Percentiles rank a stretch among this genome's conserved stretches.
These are phyloP conservation scores for Gnaphalium uliginosum DNA, from an alignment of 129 eudicot species.

Conservation along the genomic window DNA sequence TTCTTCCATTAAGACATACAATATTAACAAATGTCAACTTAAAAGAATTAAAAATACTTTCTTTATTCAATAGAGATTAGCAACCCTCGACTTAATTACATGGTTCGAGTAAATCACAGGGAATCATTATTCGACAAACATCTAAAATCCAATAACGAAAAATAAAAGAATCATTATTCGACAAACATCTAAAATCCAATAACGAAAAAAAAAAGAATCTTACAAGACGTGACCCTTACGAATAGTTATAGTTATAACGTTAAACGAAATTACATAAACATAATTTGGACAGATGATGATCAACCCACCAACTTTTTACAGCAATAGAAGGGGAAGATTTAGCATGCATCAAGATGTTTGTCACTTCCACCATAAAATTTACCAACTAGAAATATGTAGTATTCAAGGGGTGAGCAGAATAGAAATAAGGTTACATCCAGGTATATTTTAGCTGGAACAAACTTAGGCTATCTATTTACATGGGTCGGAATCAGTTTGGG, in stretches of 20 bases:
- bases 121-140: not conserved
- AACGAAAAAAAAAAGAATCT: not conserved
- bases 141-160: not conserved
- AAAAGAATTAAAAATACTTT: not conserved
- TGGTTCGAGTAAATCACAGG: conserved; percentile 4
- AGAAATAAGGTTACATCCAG: conserved; percentile 23
- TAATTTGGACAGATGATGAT: not conserved
- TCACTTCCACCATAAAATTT: conserved; percentile 1
- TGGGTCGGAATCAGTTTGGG: conserved; percentile 5
- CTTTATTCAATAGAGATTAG: not conserved
- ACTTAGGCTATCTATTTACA: conserved; percentile 33
- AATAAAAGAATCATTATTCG: conserved; percentile 8
- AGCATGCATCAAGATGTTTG: not conserved
- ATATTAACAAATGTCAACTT: not conserved
- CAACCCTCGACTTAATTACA: not conserved
- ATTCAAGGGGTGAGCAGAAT: not conserved
- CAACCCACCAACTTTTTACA: not conserved
- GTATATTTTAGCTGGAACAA: conserved; percentile 15
- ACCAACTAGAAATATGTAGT: not conserved
- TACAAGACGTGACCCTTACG: conserved; percentile 7
- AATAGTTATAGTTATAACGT: conserved; percentile 1
- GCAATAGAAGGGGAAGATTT: conserved; percentile 9
- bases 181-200: not conserved
- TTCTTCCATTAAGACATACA: not conserved
- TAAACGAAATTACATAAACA: conserved; percentile 10